These are phyloP conservation scores for Rhizopogon rudus DNA, from an alignment of 768 basidiomycete genomes.

Conservation along the genomic window DNA sequence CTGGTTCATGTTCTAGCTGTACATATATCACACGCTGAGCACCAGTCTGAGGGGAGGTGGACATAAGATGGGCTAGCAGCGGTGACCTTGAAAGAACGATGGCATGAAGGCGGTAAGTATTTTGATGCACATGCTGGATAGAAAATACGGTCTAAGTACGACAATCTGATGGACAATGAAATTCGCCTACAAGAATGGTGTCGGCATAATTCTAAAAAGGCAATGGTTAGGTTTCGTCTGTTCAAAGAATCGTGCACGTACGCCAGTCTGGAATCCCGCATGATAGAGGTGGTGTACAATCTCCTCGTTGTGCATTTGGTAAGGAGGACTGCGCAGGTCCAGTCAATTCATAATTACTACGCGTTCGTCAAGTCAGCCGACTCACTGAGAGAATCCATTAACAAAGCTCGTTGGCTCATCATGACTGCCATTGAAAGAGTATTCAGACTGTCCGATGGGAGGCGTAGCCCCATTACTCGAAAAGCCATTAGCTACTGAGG, in stretches of 20 bases:
- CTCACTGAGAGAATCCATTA: conserved; percentile 64
- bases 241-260: conserved; percentile 36
- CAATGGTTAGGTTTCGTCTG: conserved; percentile 4
- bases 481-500: conserved; percentile 29
- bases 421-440: conserved; percentile 31
- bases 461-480: conserved; percentile 46
- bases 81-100: conserved; percentile 87
- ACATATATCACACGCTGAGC: conserved; percentile 70
- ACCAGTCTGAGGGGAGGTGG: conserved; percentile 63
- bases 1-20: conserved; percentile 71
- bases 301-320: conserved; percentile 67
- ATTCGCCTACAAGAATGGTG: conserved; percentile 60
- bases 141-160: conserved; percentile 8
- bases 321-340: conserved; percentile 32
- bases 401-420: conserved; percentile 29
- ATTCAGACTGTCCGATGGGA: conserved; percentile 30
- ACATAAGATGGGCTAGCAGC: conserved; percentile 84
- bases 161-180: conserved; percentile 3
- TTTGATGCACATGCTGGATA: conserved; percentile 66
- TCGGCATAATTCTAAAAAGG: conserved; percentile 71
- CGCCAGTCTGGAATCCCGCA: conserved; percentile 77
- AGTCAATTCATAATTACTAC: conserved; percentile 6
- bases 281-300: conserved; percentile 77
- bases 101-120: conserved; percentile 72
- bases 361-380: conserved; percentile 10